Conservation (phyloP, 805 yeast genomes). For the Myxozyma geophila region DNA sequence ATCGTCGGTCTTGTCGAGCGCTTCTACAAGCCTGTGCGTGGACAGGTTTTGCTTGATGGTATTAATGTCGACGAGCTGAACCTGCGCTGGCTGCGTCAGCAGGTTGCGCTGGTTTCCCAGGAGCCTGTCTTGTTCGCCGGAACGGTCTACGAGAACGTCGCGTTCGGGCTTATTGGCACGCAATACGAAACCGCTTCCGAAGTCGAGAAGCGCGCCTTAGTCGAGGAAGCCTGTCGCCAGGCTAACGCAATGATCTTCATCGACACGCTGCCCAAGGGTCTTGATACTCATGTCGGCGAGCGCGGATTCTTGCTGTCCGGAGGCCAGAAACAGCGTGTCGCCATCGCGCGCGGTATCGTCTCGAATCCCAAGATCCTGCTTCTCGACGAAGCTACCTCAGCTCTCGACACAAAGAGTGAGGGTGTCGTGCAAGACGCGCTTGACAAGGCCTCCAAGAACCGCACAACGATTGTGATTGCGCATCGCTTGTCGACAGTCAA, state of each 20-base stretch:
- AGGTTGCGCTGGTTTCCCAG: conserved; percentile 65
- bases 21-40: conserved; percentile 60
- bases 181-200: conserved; percentile 44
- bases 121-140: conserved; percentile 71
- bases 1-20: conserved; percentile 61
- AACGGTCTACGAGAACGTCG: conserved; percentile 75
- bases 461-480: conserved; percentile 58
- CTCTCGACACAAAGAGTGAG: conserved; percentile 65
- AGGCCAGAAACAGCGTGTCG: conserved; percentile 68
- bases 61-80: conserved; percentile 55
- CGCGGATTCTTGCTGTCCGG: conserved; percentile 66
- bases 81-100: conserved; percentile 56
- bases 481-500: conserved; percentile 56
- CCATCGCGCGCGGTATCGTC: conserved; percentile 64
- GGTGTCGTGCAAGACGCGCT: conserved; percentile 62
- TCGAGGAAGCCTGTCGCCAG: conserved; percentile 52
- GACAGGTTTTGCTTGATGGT: conserved; percentile 55
- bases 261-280: conserved; percentile 55
- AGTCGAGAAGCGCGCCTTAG: conserved; percentile 47
- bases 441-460: conserved; percentile 40
- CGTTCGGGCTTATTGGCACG: conserved; percentile 64
- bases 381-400: conserved; percentile 71
- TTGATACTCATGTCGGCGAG: conserved; percentile 58
- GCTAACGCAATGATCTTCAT: conserved; percentile 61
- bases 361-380: conserved; percentile 60